phyloP scores from a whole-genome alignment of 2,329 filamentous ascomycete species.

The Sclerotinia trifoliorum region DNA sequence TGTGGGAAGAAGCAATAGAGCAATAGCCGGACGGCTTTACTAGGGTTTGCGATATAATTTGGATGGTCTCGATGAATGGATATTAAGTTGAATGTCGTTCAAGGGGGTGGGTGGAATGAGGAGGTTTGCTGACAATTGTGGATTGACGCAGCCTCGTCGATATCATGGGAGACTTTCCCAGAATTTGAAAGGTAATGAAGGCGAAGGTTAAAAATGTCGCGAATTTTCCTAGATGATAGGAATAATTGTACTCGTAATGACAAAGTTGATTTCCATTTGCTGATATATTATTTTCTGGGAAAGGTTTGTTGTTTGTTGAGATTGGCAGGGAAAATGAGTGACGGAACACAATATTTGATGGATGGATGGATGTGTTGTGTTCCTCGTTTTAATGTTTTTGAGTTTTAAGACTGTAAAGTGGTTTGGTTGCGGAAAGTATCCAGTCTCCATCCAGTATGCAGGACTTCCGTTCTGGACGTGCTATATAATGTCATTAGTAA shows the following conservation, averaged over 20 bases:
- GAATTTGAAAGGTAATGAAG: background rate
- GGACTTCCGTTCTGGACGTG: too few species aligned
- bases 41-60: background rate
- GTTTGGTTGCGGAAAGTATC: constrained; percentile 2
- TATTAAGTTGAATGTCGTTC: background rate
- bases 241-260: background rate
- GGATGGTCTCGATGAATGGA: background rate
- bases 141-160: constrained; percentile 21
- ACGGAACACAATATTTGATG: background rate
- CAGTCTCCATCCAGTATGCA: background rate
- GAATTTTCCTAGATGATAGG: background rate
- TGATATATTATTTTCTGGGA: background rate
- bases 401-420: background rate
- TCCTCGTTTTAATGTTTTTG: background rate
- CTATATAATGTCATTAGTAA: too few species aligned
- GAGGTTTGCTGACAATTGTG: constrained; percentile 17
- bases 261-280: background rate
- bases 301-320: background rate
- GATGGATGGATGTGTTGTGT: background rate
- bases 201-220: background rate
- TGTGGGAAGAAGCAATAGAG: background rate
- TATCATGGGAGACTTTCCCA: constrained; percentile 4
- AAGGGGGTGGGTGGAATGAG: constrained; percentile 16
- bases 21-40: background rate
- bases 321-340: background rate